Percentiles rank a stretch among this genome's conserved stretches.
phyloP scores from a whole-genome alignment of 257 asterid species.

The Petrea volubilis region DNA sequence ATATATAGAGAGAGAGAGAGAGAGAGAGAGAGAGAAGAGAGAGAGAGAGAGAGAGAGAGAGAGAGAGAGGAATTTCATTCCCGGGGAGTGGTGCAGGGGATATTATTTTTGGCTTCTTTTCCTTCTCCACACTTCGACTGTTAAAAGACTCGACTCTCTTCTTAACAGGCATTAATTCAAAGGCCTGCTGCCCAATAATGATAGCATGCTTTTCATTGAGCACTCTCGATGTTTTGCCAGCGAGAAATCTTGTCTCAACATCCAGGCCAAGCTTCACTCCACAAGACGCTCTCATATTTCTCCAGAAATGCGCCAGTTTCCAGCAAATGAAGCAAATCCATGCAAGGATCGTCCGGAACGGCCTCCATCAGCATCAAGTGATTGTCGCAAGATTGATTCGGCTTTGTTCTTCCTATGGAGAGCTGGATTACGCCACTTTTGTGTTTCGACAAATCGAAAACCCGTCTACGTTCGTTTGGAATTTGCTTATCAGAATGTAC shows the following conservation, averaged over 20 bases:
- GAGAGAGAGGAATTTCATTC: too few relatives aligned
- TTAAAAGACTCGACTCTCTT: neutral
- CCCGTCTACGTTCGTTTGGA: conserved; percentile 48
- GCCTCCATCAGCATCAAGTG: conserved; percentile 36
- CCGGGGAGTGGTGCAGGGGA: too few relatives aligned
- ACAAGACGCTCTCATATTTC: conserved; percentile 43
- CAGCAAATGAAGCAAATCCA: conserved; percentile 54
- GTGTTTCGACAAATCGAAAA: conserved; percentile 37
- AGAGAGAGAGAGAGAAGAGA: too few relatives aligned
- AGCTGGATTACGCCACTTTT: conserved; percentile 40
- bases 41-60: too few relatives aligned
- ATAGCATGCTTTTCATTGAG: conserved; percentile 38
- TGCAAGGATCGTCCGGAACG: conserved; percentile 37
- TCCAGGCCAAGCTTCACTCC: conserved; percentile 33
- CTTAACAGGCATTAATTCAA: neutral
- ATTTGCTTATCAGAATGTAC: conserved; percentile 48
- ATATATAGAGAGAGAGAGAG: too few relatives aligned
- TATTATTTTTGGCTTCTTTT: too few relatives aligned
- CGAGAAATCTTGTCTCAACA: conserved; percentile 21
- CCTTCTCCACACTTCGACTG: neutral
- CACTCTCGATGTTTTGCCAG: conserved; percentile 38
- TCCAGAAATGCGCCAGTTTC: conserved; percentile 47
- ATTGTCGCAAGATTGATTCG: conserved; percentile 43
- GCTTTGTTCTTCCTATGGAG: conserved; percentile 45
- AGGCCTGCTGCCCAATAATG: conserved; percentile 25